These are phyloP conservation scores for Chernovozyma sophiae-reginae DNA, from an alignment of 1,139 yeast genomes.

Conservation along the genomic window DNA sequence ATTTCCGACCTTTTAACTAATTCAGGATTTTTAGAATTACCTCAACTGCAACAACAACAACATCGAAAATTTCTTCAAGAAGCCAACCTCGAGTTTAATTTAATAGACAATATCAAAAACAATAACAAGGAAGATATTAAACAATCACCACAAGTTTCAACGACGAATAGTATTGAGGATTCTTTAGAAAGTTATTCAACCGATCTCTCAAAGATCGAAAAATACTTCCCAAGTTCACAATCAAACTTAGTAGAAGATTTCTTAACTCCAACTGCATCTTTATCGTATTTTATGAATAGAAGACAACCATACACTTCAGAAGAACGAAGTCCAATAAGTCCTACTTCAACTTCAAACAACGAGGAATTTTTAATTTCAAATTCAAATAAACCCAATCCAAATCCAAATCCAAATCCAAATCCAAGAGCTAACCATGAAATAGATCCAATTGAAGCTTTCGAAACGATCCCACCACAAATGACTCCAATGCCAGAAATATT, in stretches of 20 bases:
- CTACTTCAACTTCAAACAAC: background rate
- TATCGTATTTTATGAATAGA: slow-evolving; percentile 3
- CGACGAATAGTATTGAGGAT: background rate
- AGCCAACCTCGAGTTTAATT: background rate
- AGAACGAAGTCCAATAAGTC: background rate
- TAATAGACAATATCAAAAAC: background rate
- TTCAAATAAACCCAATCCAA: background rate
- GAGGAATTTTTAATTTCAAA: too few species aligned
- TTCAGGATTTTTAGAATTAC: slow-evolving; percentile 28
- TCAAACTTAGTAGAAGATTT: slow-evolving; percentile 11
- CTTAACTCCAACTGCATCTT: slow-evolving; percentile 5
- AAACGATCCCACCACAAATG: slow-evolving; percentile 45
- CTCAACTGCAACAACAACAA: background rate
- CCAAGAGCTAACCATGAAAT: too few species aligned
- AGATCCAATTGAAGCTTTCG: slow-evolving; percentile 10
- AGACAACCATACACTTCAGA: background rate
- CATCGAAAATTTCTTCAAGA: background rate
- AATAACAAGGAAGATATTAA: background rate
- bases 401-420: background rate
- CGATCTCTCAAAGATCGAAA: slow-evolving; percentile 3
- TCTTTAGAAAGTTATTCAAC: slow-evolving; percentile 3
- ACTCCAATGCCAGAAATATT: slow-evolving; percentile 56
- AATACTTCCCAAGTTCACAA: slow-evolving; percentile 1
- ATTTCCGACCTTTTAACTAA: slow-evolving; percentile 39
- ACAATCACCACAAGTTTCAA: background rate